Conservation (phyloP, 345 rosid species). For the Microcos paniculata region DNA sequence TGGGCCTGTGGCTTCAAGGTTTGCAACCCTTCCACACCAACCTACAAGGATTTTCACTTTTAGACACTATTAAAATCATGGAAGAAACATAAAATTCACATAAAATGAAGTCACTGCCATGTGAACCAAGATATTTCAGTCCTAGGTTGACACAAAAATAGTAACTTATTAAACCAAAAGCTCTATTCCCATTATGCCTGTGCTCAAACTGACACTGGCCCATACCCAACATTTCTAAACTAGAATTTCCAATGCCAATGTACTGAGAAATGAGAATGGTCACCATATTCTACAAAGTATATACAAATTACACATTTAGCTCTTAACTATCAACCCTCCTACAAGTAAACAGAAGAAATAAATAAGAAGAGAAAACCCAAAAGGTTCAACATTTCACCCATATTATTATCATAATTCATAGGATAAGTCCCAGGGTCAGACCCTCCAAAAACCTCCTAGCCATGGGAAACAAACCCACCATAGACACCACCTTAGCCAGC, state of each 20-base stretch:
- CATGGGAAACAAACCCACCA: neutral
- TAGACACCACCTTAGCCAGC: neutral
- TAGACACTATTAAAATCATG: slow-evolving; percentile 9
- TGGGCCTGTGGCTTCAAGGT: slow-evolving; percentile 67
- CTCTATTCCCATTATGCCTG: neutral
- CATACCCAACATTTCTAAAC: neutral
- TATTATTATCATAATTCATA: neutral
- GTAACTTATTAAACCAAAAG: neutral
- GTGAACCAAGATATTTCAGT: neutral
- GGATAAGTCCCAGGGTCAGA: neutral
- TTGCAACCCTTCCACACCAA: slow-evolving; percentile 81
- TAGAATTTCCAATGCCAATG: neutral
- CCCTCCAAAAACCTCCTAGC: neutral
- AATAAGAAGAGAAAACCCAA: neutral
- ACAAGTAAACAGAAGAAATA: neutral
- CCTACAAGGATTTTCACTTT: slow-evolving; percentile 41
- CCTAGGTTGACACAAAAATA: neutral
- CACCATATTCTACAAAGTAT: neutral
- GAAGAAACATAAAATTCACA: slow-evolving; percentile 3
- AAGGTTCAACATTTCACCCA: neutral
- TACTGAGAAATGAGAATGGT: neutral
- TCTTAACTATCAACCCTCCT: neutral
- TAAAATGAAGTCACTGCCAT: neutral
- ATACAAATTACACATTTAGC: neutral
- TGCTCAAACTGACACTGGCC: neutral